Percentiles rank a stretch among this genome's conserved stretches.
Evolutionary conservation across 225 moss, liverwort and hornwort genomes (phyloP).

Genomic region (Marchantia polymorpha): DNA sequence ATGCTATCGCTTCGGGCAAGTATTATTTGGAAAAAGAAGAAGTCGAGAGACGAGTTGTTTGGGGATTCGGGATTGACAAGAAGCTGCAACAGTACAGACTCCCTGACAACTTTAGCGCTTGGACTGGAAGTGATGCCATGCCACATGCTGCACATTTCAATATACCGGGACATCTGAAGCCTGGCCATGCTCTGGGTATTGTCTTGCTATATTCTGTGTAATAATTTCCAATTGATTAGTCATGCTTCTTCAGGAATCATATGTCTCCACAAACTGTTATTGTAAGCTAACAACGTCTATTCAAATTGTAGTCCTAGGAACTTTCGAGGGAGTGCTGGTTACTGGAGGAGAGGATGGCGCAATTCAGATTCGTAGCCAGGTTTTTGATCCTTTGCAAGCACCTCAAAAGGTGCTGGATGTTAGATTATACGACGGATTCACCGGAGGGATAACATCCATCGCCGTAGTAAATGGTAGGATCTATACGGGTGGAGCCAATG

Average conservation of each 20-base stretch:
- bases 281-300: neutral
- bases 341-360: constrained; percentile 72
- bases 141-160: constrained; percentile 60
- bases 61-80: constrained; percentile 70
- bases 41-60: constrained; percentile 63
- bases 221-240: neutral
- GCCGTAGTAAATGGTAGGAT: constrained; percentile 50
- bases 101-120: constrained; percentile 60
- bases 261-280: neutral
- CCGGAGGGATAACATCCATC: constrained; percentile 56
- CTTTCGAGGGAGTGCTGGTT: constrained; percentile 55
- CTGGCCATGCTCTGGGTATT: constrained; percentile 57
- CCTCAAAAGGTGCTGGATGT: constrained; percentile 61
- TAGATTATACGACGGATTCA: constrained; percentile 64
- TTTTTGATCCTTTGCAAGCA: constrained; percentile 52
- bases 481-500: constrained; percentile 61
- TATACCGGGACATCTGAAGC: constrained; percentile 58
- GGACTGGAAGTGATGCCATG: constrained; percentile 65
- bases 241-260: neutral
- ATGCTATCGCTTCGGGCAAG: constrained; percentile 50
- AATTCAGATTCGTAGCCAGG: constrained; percentile 62
- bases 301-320: constrained; percentile 48
- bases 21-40: constrained; percentile 70
- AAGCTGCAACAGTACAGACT: constrained; percentile 74
- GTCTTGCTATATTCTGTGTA: neutral